Conservation (phyloP, 2,329 filamentous ascomycete species). For the Verticillium dahliae region DNA sequence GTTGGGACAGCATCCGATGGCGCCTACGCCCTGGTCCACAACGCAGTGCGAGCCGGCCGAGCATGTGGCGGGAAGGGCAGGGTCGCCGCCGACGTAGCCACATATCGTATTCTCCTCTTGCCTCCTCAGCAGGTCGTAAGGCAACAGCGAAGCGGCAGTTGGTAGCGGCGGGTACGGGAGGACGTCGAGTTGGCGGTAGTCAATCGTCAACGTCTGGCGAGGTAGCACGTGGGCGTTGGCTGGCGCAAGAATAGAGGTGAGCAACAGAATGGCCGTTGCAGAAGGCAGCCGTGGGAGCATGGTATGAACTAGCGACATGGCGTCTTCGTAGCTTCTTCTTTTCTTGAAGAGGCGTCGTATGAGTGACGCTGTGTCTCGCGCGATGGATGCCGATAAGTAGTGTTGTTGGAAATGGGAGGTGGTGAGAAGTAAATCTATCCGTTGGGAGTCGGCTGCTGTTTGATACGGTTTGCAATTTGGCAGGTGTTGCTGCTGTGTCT, state of each 20-base stretch:
- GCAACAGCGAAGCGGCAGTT: conserved; percentile 31
- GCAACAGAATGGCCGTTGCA: conserved; percentile 24
- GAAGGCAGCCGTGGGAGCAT: conserved; percentile 28
- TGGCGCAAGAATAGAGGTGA: conserved; percentile 24
- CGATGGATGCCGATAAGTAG: neutral
- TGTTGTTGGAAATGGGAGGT: neutral
- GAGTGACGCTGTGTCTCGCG: neutral
- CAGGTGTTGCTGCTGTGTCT: neutral
- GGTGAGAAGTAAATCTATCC: neutral
- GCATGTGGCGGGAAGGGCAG: conserved; percentile 48
- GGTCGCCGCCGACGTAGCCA: conserved; percentile 49
- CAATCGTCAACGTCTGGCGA: conserved; percentile 30
- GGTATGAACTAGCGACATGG: neutral
- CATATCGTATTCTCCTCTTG: conserved; percentile 45
- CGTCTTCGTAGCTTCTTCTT: neutral
- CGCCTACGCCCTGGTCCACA: conserved; percentile 38
- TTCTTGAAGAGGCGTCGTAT: neutral
- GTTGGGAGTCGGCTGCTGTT: neutral
- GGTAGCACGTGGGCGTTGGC: conserved; percentile 31
- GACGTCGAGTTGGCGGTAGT: conserved; percentile 27
- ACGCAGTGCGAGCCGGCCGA: conserved; percentile 52
- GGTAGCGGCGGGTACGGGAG: conserved; percentile 30
- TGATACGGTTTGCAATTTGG: neutral
- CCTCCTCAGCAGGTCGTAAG: conserved; percentile 29
- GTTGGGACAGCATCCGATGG: conserved; percentile 52